Percentiles rank a stretch among this genome's conserved stretches.
phyloP scores from a whole-genome alignment of 805 yeast species.

The Metschnikowia cubensis region DNA sequence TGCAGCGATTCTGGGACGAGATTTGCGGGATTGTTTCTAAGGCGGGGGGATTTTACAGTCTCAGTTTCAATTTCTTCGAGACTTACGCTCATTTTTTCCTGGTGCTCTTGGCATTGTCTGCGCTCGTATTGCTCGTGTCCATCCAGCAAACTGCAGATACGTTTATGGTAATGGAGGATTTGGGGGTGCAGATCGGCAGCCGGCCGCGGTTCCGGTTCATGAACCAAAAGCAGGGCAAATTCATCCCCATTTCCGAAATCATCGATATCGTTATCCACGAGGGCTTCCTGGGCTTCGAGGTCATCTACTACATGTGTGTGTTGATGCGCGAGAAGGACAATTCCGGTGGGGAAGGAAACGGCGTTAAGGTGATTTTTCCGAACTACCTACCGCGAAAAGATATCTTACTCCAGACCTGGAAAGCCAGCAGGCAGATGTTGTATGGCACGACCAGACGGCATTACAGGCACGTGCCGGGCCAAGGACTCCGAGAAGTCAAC shows the following conservation, averaged over 20 bases:
- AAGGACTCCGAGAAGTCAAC: conserved; percentile 17
- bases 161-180: conserved; percentile 38
- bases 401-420: conserved; percentile 38
- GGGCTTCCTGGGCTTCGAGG: conserved; percentile 63
- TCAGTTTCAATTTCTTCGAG: background rate
- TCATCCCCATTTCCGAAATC: conserved; percentile 55
- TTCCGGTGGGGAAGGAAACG: conserved; percentile 15
- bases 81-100: background rate
- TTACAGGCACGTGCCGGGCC: conserved; percentile 19
- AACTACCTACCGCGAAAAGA: conserved; percentile 41
- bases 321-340: conserved; percentile 37
- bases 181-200: conserved; percentile 46
- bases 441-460: conserved; percentile 21
- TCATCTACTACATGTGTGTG: conserved; percentile 59
- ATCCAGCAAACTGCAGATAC: conserved; percentile 40
- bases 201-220: conserved; percentile 13
- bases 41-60: background rate
- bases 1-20: background rate
- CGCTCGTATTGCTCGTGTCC: conserved; percentile 17
- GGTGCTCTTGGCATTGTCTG: conserved; percentile 1
- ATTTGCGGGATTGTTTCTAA: background rate
- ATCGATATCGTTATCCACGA: conserved; percentile 71
- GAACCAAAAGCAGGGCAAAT: conserved; percentile 27
- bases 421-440: conserved; percentile 33
- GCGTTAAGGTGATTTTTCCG: conserved; percentile 38